These are phyloP conservation scores for Alternaria dauci DNA, from an alignment of 2,329 filamentous ascomycete genomes.

Conservation along the genomic window DNA sequence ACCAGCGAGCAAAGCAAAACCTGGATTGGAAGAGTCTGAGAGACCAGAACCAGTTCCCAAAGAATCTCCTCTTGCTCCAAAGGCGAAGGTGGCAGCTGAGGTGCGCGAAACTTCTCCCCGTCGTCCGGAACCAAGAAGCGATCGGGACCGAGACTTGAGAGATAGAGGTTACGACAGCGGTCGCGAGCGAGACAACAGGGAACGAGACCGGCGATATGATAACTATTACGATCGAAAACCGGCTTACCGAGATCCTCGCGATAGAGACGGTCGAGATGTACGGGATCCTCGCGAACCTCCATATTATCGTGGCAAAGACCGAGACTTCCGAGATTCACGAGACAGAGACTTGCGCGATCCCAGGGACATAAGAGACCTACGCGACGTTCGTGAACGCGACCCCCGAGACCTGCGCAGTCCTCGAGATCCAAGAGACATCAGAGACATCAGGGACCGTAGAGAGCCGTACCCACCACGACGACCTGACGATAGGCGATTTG, in stretches of 20 bases:
- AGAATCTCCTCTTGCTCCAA: conserved; percentile 52
- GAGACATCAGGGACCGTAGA: conserved; percentile 40
- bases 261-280: conserved; percentile 32
- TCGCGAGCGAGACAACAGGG: conserved; percentile 53
- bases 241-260: conserved; percentile 40
- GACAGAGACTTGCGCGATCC: conserved; percentile 38
- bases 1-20: conserved; percentile 61
- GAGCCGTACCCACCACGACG: conserved; percentile 41
- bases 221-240: conserved; percentile 37
- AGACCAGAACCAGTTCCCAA: conserved; percentile 44
- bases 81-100: conserved; percentile 51
- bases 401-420: conserved; percentile 23
- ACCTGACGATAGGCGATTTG: conserved; percentile 34
- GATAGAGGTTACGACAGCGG: conserved; percentile 35
- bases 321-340: conserved; percentile 26
- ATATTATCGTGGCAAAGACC: conserved; percentile 29
- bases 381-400: conserved; percentile 36
- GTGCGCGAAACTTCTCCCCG: conserved; percentile 36
- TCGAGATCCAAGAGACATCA: conserved; percentile 32
- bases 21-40: conserved; percentile 54
- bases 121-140: conserved; percentile 33
- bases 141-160: conserved; percentile 35
- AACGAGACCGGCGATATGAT: conserved; percentile 50
- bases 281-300: conserved; percentile 24
- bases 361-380: conserved; percentile 21